Evolutionary conservation across 1,284 basidiomycete genomes (phyloP), one percentile per base, ranked within the genome.

Genomic region (Pisolithus thermaeus): DNA sequence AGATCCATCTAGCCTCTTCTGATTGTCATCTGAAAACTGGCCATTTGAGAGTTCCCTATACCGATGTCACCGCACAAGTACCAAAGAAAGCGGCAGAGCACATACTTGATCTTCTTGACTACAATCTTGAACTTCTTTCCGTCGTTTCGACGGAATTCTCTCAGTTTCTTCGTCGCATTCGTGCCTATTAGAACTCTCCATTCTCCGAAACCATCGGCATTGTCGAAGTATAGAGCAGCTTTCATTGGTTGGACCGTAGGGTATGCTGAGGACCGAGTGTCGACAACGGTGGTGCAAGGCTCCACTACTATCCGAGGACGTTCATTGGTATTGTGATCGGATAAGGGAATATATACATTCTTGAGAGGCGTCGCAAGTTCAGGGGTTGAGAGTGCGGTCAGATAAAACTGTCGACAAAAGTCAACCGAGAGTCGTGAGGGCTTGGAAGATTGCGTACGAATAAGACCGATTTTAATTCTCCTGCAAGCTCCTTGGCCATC

Each of bases 11-110:
- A 87, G 65, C n/a, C 73, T 66, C 63, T 84, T 86, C 56, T 86
- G 81, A 54, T 87, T 87, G 55, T 84, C 80, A 7, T 73, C 72
- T 0, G 83, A 84, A 60, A 87, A 86, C 54, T 81, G 76, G 0
- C 84, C 84, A 7, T 77, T 75, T 0, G 83, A 86, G 3, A 86
- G 70, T 52, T 84, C 79, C 58, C 83, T 86, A 50, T 8, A 32
- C 14, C 38, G 38, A n/a, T 27, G 41, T 43, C 20, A n/a, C 16
- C 38, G 46, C 47, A 56, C 55, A 18, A 36, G 6, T 7, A 16
- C 16, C 16, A 23, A 39, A 49, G 23, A 27, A 45, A 42, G 8
- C 25, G 8, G 36, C 40, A 23, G 36, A 30, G 4, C 25, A 54
- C 69, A 18, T 49, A 80, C 82, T 71, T 76, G 58, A 85, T 82